Percentiles rank a stretch among this genome's conserved stretches.
Evolutionary conservation across 805 yeast species (phyloP).

Genomic region (Ogataea polymorpha): DNA sequence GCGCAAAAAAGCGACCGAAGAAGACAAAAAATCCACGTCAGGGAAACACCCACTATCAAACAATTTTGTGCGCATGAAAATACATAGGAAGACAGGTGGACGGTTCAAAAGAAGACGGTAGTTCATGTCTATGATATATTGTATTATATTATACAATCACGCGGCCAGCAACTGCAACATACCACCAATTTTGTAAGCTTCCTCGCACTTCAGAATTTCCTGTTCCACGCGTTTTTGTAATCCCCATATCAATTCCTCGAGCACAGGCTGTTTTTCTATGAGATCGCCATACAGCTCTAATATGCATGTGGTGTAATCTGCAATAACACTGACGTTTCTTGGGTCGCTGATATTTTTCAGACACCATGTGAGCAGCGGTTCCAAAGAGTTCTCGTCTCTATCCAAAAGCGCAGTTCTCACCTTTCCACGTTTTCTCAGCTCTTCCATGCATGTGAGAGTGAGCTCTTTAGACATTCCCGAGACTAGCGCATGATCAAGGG

Average conservation of each 20-base stretch:
- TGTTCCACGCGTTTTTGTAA: constrained; percentile 57
- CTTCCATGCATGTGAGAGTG: constrained; percentile 79
- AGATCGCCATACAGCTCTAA: constrained; percentile 74
- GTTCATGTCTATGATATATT: not conserved
- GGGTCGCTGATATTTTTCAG: constrained; percentile 73
- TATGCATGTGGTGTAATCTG: constrained; percentile 66
- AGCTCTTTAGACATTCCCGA: constrained; percentile 77
- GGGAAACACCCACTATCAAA: constrained; percentile 31
- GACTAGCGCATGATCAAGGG: constrained; percentile 80
- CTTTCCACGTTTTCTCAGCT: constrained; percentile 85
- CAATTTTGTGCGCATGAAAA: constrained; percentile 36
- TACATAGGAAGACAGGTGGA: constrained; percentile 25
- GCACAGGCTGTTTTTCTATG: constrained; percentile 69
- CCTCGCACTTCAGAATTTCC: constrained; percentile 78
- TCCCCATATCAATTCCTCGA: constrained; percentile 67
- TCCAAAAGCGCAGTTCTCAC: constrained; percentile 75
- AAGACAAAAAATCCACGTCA: constrained; percentile 17
- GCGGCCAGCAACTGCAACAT: constrained; percentile 83
- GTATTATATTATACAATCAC: constrained; percentile 24
- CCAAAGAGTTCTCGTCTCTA: constrained; percentile 77
- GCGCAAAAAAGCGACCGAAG: constrained; percentile 15
- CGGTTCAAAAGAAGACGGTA: constrained; percentile 23
- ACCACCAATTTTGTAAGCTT: constrained; percentile 87
- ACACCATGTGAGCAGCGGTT: constrained; percentile 86
- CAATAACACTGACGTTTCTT: constrained; percentile 58